Base-by-base conservation (phyloP, 2,329 filamentous ascomycete genomes). In the Colletotrichum lindemuthianum region DNA sequence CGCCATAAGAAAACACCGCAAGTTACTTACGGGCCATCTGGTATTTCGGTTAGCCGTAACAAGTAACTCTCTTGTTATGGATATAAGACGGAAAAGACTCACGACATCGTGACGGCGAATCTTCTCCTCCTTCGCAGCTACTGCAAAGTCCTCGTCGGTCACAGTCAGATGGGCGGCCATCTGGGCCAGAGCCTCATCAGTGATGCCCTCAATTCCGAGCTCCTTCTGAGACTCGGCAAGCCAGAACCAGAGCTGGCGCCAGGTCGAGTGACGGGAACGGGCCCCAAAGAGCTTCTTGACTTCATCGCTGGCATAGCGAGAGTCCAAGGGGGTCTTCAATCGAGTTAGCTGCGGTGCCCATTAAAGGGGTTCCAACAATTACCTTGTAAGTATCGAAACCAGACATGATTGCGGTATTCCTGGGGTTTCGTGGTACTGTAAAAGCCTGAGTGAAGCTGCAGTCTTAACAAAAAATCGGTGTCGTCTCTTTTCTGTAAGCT, bases 181-280 rank as follows among this genome's bases (percentile, higher is more conserved):
- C 77, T 93, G 86, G 64, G 89, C 84, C 56, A 97, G 82, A 8
- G 93, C 93, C 72, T 95, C 88, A 16, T 85, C 77, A 12, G 86
- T 88, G 74, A 97, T 94, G 48, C 79, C 75, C 8, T 86, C 81
- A 50, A 97, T 86, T 3, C 93, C 93, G 2, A 97, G 85, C 76
- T 94, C 90, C 76, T 89, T 89, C 82, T 97, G 90, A 9, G 86
- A 84, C 82, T 97, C 90, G 32, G 93, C 93, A 10, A 97, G 90
- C 79, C 85, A 89, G 48, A 95, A 81, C 94, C 94, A 97, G 15
- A 97, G 87, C 75, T 92, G 85, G 68, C 93, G 88, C 93, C 93
- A 96, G 59, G 88, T 93, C 45, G 87, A 89, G 76, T 89, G 88
- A 36, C 93, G 86, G 58, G 88, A 90, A 47, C 92, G 87, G 64